Base-by-base conservation (phyloP, 176 grass and related monocot genomes). In the Carex scoparia region DNA sequence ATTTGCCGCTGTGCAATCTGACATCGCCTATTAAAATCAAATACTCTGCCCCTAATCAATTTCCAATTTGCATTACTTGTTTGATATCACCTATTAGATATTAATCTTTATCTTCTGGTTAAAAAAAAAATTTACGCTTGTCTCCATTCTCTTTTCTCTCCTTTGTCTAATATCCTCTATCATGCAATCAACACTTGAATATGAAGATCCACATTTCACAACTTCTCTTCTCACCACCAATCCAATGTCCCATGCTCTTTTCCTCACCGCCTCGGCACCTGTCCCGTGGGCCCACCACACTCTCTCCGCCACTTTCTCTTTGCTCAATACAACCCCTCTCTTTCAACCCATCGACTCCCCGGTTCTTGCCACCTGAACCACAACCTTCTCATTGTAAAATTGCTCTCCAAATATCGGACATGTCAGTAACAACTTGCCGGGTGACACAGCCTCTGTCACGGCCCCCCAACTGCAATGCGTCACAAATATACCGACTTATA, bases 321-420 rank as follows among this genome's bases (percentile, higher is more conserved):
- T 86, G 51, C 37, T 54, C 54, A 89, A 56, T 55, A 89, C 82
- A 63, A 92, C 90, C 49, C 82, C 87, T 38, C 19, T 16, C 15
- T 85, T 86, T 64, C 59, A 88, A 7, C 84, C 81, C 59, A 90
- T 74, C 40, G 82, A 9, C 13, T 14, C 85, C 53, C 93, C 90
- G 19, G 69, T 89, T 57, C 59, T 72, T 1, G 60, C 85, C 19
- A 95, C 3, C 2, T 85, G 85, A 33, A 91, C 82, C 88, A 89
- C 87, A 69, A 92, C 76, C 67, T 84, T 77, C 85, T 95, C 93
- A 40, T 92, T 95, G 85, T 92, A 95, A 86, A 95, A 95, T 74
- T 95, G 91, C 72, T 92, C 87, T 8, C 69, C 85, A 31, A 87
- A 92, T 42, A 92, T 66, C 4, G 90, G 90, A 90, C 93, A 95